Percentiles rank a stretch among this genome's conserved stretches.
Conservation (phyloP, 306 rosid species). For the Prunus persica region DNA sequence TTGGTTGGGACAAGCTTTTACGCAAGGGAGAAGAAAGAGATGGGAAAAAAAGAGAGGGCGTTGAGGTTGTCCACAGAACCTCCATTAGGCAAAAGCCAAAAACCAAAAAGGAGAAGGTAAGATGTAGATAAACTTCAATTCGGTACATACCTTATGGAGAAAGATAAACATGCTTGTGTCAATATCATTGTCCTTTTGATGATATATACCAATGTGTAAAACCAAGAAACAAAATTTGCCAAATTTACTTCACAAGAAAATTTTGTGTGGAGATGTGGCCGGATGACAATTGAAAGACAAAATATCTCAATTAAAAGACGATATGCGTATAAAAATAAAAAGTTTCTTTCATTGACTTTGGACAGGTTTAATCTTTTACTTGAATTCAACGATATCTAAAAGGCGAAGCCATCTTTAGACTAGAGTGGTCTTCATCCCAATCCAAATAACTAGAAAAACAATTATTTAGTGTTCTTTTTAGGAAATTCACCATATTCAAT, state of each 20-base stretch:
- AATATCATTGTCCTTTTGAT: background rate
- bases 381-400: no score
- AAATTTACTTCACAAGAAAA: no score
- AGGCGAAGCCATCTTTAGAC: no score
- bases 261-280: no score
- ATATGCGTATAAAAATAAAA: no score
- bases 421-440: no score
- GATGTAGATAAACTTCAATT: background rate
- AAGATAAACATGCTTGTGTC: background rate
- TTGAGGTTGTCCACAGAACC: conserved; percentile 30
- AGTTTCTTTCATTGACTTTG: no score
- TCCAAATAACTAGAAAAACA: no score
- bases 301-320: no score
- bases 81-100: background rate
- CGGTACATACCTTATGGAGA: background rate
- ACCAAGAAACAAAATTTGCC: background rate
- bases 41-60: background rate
- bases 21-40: conserved; percentile 30
- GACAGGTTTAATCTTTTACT: no score
- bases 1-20: conserved; percentile 29
- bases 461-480: no score
- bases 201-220: background rate
- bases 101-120: background rate
- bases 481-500: no score
- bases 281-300: rapidly evolving